A percentile compares a stretch with the other conserved stretches of the same genome.
phyloP scores from a whole-genome alignment of 306 rosid genomes.

The Spatholobus suberectus region DNA sequence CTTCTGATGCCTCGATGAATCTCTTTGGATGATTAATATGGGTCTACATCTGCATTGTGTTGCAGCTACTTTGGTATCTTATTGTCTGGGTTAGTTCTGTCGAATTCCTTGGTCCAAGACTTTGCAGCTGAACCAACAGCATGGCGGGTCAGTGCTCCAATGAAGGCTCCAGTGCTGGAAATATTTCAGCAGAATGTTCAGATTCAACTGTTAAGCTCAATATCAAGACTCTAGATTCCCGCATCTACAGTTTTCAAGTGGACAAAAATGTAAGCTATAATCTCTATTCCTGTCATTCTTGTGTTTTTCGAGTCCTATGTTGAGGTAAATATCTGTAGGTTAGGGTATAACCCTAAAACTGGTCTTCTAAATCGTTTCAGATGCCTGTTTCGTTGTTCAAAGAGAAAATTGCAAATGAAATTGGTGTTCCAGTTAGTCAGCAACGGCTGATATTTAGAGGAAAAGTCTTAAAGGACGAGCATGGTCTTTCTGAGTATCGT shows the following conservation, averaged over 20 bases:
- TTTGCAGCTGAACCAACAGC: constrained; percentile 42
- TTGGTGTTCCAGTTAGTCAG: constrained; percentile 81
- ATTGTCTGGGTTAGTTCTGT: constrained; percentile 26
- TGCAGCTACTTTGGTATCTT: constrained; percentile 33
- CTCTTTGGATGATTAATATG: constrained; percentile 3
- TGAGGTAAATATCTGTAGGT: constrained; percentile 10
- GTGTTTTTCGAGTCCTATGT: neutral
- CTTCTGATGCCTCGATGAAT: constrained; percentile 18
- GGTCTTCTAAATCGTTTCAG: constrained; percentile 56
- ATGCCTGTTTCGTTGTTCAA: constrained; percentile 77
- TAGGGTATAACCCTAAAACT: neutral
- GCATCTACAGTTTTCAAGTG: constrained; percentile 75
- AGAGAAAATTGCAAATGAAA: constrained; percentile 84
- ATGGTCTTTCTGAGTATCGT: constrained; percentile 86
- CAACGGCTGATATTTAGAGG: constrained; percentile 98
- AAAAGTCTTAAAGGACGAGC: constrained; percentile 90
- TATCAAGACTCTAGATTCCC: constrained; percentile 91
- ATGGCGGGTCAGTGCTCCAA: constrained; percentile 75
- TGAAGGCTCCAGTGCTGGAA: constrained; percentile 70
- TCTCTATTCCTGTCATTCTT: constrained; percentile 16
- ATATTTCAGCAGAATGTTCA: constrained; percentile 54
- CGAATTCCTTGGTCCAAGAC: constrained; percentile 37
- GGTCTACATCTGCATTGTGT: constrained; percentile 13
- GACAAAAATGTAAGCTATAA: constrained; percentile 67
- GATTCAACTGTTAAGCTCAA: constrained; percentile 82